Conservation (phyloP, 331 rosid genomes). For the Quercus lobata region DNA sequence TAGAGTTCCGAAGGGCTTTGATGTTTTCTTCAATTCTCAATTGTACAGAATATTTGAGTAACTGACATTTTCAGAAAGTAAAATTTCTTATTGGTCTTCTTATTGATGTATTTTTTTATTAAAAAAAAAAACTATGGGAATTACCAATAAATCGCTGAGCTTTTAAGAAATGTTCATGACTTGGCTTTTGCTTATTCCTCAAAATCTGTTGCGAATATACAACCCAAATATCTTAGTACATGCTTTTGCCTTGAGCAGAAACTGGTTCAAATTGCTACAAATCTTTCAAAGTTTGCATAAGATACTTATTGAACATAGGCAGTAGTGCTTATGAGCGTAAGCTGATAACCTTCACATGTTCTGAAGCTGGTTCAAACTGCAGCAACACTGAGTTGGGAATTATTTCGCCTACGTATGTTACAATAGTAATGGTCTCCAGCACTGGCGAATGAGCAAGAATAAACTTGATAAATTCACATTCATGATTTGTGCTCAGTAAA, state of each 20-base stretch:
- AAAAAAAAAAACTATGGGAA: not conserved
- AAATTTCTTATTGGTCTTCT: constrained; percentile 13
- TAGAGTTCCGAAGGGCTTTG: constrained; percentile 28
- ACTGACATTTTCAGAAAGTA: constrained; percentile 33
- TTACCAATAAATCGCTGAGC: not conserved
- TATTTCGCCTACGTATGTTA: not conserved
- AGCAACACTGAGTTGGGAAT: not conserved
- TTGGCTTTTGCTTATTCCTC: not conserved
- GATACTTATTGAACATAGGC: too few species aligned
- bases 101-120: not conserved
- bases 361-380: not conserved
- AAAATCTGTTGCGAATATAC: not conserved
- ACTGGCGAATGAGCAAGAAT: constrained; percentile 10
- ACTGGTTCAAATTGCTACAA: not conserved
- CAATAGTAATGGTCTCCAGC: constrained; percentile 9
- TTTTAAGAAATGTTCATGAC: not conserved
- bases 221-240: not conserved
- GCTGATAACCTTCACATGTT: constrained; percentile 6
- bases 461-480: not conserved
- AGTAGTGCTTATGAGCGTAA: not conserved
- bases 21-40: constrained; percentile 43
- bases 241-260: not conserved
- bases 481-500: not conserved
- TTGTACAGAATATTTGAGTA: constrained; percentile 54
- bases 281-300: too few species aligned